Evolutionary conservation across 306 rosid genomes (phyloP).

Genomic region (Quillaja saponaria): DNA sequence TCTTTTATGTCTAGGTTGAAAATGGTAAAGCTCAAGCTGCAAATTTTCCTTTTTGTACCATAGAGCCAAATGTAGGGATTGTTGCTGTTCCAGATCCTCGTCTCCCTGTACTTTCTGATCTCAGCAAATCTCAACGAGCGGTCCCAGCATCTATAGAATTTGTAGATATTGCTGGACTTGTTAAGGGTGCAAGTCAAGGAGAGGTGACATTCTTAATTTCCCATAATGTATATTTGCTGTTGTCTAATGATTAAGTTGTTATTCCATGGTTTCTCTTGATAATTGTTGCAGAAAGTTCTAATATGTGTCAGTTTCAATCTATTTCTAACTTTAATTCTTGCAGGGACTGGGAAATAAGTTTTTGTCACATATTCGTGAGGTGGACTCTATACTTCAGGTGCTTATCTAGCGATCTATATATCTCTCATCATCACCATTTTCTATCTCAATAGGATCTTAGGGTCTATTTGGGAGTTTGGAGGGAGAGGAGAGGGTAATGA

Average conservation of each 20-base stretch:
- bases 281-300: constrained; percentile 7
- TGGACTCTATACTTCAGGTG: constrained; percentile 97
- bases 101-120: constrained; percentile 77
- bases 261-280: neutral
- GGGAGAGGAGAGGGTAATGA: too few relatives aligned
- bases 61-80: constrained; percentile 97
- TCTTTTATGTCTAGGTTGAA: constrained; percentile 68
- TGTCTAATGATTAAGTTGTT: neutral
- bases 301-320: constrained; percentile 22
- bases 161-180: constrained; percentile 96
- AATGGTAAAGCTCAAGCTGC: constrained; percentile 99
- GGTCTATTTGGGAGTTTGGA: too few relatives aligned
- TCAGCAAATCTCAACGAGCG: constrained; percentile 79
- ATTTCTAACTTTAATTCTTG: constrained; percentile 33
- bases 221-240: constrained; percentile 20
- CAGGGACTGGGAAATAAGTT: constrained; percentile 96
- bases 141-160: constrained; percentile 96
- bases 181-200: constrained; percentile 97
- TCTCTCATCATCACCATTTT: too few relatives aligned
- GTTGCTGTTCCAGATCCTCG: constrained; percentile 98
- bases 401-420: constrained; percentile 21
- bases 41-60: constrained; percentile 95
- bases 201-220: constrained; percentile 56
- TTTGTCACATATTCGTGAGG: constrained; percentile 91
- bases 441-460: too few relatives aligned